Evolutionary conservation across 208 protist species (phyloP), one percentile per base, ranked within the genome.

Genomic region (Leishmania mexicana): DNA sequence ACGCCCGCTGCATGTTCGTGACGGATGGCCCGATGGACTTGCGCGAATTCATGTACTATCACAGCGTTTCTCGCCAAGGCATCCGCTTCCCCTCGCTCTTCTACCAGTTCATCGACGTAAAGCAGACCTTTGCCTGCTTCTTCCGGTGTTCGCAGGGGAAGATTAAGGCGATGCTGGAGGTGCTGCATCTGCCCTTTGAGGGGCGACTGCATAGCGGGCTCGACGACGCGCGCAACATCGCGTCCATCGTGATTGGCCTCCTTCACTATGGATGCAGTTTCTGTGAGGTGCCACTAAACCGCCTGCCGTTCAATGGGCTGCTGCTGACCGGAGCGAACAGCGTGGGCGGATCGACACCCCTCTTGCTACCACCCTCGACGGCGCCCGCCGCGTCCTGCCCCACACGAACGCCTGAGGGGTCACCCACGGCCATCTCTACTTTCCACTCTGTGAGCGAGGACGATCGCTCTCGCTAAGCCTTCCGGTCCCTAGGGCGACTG

Each of bases 131-230:
- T 80, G 89, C 94, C 24, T 75, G 81, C 76, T 93, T 94, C 80
- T 95, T 97, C 75, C 85, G 92, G 64, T 96, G 92, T 67, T 84
- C 90, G 40, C 88, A 88, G 68, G 93, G 93, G 17, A 95, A 96
- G 85, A 97, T 97, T 64, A 91, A 95, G 84, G 93, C 89, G 38
- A 97, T 97, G 94, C 87, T 97, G 47, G 94, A 97, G 78, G 92
- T 91, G 60, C 83, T 97, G 71, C 85, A 95, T 62, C 75, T 89
- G 45, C 94, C 93, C 28, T 91, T 96, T 64, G 86, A 95, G 75
- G 94, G 94, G 10, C 87, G 93, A 2, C 87, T 97, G 78, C 94
- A 97, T 88, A 97, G 93, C 82, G 94, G 94, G 8, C 76, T 97
- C 45, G 93, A 97, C 83, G 94, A 97, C 70, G 91, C 94, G 45